Evolutionary conservation across 768 basidiomycete genomes (phyloP), one percentile per base, ranked within the genome.

Genomic region (Trametes cinnabarina): DNA sequence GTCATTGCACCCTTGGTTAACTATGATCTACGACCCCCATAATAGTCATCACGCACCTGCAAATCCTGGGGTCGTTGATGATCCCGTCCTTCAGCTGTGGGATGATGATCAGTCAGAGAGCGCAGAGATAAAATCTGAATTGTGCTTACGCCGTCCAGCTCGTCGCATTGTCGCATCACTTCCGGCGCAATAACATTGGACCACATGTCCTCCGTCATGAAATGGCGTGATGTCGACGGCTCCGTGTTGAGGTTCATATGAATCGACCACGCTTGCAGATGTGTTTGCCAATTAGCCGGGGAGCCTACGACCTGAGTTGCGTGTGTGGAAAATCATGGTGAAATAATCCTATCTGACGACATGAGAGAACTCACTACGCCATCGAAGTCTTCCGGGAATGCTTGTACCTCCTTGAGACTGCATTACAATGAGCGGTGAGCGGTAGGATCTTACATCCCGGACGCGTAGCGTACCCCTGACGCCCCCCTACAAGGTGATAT

Each of bases 381-480:
- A 47, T 72, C 69, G 52, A 73, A 73, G 47, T 73, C 72, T 2
- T 70, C 69, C 0, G 72, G 72, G 39, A 68, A 73, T n/a, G 51
- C 47, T 42, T 68, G 67, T 17, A 66, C 60, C 28, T 64, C 65
- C 41, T 66, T 66, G 25, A 68, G 39, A 17, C 67, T 68, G 55
- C 2, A 32, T 3, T 20, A 19, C 14, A 23, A n/a, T 25, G n/a
- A 40, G 11, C 49, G 37, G 23, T n/a, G 30, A 41, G 20, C 41
- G 19, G 34, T 48, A n/a, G 22, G 4, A 41, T 26, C 28, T 25
- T 15, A 12, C 14, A 17, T 15, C 6, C 25, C 32, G 14, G 15
- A 17, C 11, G 41, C 14, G 25, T n/a, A 40, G 60, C 63, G 20
- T 48, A 64, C 60, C 69, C 71, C 55, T 70, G 69, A 20, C 71